These are phyloP conservation scores for Dothistroma septosporum DNA, from an alignment of 2,329 filamentous ascomycete species.

Conservation along the genomic window DNA sequence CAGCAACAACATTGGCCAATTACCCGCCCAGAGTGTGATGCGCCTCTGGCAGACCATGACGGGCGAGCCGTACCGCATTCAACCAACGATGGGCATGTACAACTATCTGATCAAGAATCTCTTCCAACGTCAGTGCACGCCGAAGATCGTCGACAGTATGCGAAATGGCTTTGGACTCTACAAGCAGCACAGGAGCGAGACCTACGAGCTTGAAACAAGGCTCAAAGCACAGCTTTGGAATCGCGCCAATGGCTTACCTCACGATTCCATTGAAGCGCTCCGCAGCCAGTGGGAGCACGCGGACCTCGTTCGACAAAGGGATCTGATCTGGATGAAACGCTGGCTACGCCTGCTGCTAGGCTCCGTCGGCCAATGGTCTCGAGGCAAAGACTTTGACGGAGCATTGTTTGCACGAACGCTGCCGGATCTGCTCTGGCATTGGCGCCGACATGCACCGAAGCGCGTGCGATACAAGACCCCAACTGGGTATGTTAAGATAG, in stretches of 20 bases:
- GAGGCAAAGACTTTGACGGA: background rate
- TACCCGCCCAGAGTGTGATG: slow-evolving; percentile 46
- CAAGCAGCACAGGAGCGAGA: background rate
- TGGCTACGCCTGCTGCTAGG: slow-evolving; percentile 30
- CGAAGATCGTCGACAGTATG: slow-evolving; percentile 26
- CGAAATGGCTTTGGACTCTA: slow-evolving; percentile 19
- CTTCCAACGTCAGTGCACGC: slow-evolving; percentile 10
- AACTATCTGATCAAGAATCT: slow-evolving; percentile 34
- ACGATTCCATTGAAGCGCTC: slow-evolving; percentile 9
- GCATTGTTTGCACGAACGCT: slow-evolving; percentile 14
- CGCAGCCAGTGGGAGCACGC: slow-evolving; percentile 20
- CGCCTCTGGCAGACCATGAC: slow-evolving; percentile 59
- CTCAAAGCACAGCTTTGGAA: slow-evolving; percentile 2
- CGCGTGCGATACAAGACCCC: slow-evolving; percentile 28
- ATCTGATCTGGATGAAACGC: slow-evolving; percentile 24
- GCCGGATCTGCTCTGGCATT: slow-evolving; percentile 28
- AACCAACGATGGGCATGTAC: slow-evolving; percentile 57
- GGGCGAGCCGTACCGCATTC: slow-evolving; percentile 52
- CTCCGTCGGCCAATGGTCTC: slow-evolving; percentile 4
- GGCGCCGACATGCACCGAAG: slow-evolving; percentile 21
- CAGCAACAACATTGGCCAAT: slow-evolving; percentile 31
- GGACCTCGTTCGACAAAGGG: slow-evolving; percentile 21
- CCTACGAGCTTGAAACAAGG: background rate
- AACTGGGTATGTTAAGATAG: slow-evolving; percentile 30
- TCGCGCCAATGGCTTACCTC: background rate